phyloP scores from a whole-genome alignment of 768 basidiomycete species.

The Antrodiella citrinella region DNA sequence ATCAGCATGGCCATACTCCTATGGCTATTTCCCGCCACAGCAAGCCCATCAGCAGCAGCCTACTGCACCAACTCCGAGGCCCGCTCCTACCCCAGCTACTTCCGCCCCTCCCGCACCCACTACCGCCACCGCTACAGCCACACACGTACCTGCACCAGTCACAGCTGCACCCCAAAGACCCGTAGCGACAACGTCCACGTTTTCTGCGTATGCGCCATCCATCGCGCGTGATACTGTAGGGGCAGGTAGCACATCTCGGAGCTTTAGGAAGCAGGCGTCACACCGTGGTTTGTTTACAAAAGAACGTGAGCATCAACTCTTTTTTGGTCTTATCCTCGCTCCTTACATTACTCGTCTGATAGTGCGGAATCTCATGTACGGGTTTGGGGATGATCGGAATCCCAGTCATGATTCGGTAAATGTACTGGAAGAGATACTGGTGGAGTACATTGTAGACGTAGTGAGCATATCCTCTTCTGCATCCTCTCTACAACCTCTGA shows the following conservation, averaged over 20 bases:
- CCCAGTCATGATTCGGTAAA: conserved; percentile 83
- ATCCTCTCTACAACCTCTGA: not conserved
- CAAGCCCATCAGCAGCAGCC: conserved; percentile 12
- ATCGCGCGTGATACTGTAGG: conserved; percentile 40
- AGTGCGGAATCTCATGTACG: conserved; percentile 88
- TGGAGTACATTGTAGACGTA: conserved; percentile 85
- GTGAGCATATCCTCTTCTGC: conserved; percentile 44
- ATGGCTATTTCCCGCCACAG: conserved; percentile 39
- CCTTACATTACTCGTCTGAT: conserved; percentile 11
- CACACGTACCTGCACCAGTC: not conserved
- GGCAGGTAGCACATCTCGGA: conserved; percentile 32
- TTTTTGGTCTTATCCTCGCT: not conserved
- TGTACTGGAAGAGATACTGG: conserved; percentile 89
- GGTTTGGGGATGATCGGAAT: conserved; percentile 87
- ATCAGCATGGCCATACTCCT: conserved; percentile 56
- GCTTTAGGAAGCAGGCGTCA: conserved; percentile 55
- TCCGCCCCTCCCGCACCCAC: conserved; percentile 16
- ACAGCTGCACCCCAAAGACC: not conserved
- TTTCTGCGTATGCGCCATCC: conserved; percentile 47
- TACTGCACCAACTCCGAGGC: conserved; percentile 3
- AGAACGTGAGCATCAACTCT: conserved; percentile 50
- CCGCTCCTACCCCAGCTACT: conserved; percentile 12
- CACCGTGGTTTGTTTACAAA: conserved; percentile 72
- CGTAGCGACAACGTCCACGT: conserved; percentile 28
- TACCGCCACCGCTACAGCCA: conserved; percentile 12